Evolutionary conservation across 768 basidiomycete genomes (phyloP).

Genomic region (Auriscalpium vulgare): DNA sequence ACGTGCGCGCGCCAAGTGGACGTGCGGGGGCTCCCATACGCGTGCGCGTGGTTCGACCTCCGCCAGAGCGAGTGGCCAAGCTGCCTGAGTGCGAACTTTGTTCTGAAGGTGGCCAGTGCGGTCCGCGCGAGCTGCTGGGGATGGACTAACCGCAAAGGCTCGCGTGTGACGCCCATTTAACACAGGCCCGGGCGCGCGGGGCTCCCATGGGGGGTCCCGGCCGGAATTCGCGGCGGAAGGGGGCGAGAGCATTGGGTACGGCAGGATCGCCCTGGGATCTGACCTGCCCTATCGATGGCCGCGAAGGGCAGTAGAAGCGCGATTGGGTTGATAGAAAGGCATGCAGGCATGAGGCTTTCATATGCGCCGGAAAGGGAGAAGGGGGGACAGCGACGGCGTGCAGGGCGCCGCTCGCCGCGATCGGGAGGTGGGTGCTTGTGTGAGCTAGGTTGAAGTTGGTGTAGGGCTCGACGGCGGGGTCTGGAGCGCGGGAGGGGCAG

Average conservation of each 20-base stretch:
- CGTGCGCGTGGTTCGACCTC: too few relatives aligned
- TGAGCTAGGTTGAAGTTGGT: neutral
- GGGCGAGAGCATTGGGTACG: neutral
- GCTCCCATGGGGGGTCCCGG: neutral
- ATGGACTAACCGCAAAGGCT: conserved; percentile 7
- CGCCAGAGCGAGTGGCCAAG: too few relatives aligned
- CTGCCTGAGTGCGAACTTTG: too few relatives aligned
- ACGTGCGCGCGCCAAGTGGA: too few relatives aligned
- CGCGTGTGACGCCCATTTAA: neutral
- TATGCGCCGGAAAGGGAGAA: conserved; percentile 16
- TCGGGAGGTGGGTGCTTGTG: neutral
- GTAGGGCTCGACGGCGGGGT: neutral
- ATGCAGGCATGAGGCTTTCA: conserved; percentile 17
- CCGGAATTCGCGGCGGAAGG: neutral
- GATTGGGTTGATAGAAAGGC: conserved; percentile 16
- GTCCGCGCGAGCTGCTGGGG: neutral
- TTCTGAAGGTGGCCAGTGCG: too few relatives aligned
- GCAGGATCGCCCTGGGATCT: conserved; percentile 5
- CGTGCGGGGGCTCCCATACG: too few relatives aligned
- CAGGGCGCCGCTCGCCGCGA: conserved; percentile 4
- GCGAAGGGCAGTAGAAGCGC: conserved; percentile 13
- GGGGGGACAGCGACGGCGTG: conserved; percentile 14
- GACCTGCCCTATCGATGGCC: conserved; percentile 16
- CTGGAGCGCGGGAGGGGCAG: neutral
- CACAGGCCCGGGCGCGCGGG: conserved; percentile 15